Evolutionary conservation across 2,329 filamentous ascomycete species (phyloP).

Genomic region (Xylaria sp.): DNA sequence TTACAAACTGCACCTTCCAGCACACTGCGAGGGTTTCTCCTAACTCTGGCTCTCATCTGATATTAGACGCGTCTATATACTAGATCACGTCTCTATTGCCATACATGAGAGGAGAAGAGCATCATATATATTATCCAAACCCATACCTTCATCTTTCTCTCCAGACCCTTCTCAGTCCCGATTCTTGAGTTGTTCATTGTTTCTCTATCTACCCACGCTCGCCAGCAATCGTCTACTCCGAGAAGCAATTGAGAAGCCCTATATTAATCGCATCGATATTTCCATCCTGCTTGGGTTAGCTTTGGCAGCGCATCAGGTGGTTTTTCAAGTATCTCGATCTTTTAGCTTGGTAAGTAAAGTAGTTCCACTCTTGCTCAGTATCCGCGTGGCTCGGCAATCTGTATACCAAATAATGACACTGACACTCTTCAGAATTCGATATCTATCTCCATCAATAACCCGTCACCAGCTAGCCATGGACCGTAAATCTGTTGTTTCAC

Average conservation of each 20-base stretch:
- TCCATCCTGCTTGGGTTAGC: not conserved
- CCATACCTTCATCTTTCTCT: not conserved
- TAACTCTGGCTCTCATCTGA: not conserved
- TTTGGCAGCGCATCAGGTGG: not conserved
- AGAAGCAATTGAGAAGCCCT: not conserved
- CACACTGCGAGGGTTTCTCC: not conserved
- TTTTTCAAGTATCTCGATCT: not conserved
- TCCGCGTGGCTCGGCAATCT: too few relatives aligned
- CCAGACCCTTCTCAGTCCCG: not conserved
- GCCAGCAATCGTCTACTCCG: too few relatives aligned
- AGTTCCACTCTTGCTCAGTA: not conserved
- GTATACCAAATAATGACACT: not conserved
- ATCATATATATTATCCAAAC: not conserved
- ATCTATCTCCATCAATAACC: not conserved
- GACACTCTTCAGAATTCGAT: not conserved
- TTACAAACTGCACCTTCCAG: not conserved
- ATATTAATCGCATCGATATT: not conserved
- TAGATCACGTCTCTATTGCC: not conserved
- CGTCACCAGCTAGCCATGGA: conserved; percentile 1
- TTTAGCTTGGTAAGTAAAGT: conserved; percentile 15
- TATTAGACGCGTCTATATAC: not conserved
- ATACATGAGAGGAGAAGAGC: not conserved
- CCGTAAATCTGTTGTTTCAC: not conserved
- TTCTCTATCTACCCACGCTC: not conserved
- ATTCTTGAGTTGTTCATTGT: not conserved